Evolutionary conservation across 306 rosid genomes (phyloP).

Genomic region (Morella rubra): DNA sequence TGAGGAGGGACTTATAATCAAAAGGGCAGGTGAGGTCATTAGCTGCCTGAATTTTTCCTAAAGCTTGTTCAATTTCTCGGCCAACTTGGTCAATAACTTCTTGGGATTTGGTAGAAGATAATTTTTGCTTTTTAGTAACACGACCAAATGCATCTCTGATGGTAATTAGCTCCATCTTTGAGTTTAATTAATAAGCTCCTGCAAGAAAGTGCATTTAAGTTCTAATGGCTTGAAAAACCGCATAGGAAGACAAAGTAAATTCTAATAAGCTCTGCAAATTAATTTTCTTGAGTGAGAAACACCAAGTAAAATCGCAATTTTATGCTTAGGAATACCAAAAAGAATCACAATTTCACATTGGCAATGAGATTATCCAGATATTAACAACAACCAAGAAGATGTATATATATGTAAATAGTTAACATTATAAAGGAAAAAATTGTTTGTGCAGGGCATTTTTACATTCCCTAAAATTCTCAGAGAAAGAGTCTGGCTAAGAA

Average conservation of each 20-base stretch:
- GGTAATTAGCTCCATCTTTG: slow-evolving; percentile 71
- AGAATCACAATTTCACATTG: not conserved
- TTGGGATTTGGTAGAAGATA: slow-evolving; percentile 69
- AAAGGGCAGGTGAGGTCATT: slow-evolving; percentile 36
- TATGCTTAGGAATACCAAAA: not conserved
- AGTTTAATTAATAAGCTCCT: slow-evolving; percentile 40
- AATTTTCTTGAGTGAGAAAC: not conserved
- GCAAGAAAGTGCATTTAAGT: slow-evolving; percentile 33
- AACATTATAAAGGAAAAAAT: not conserved
- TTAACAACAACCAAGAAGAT: not conserved
- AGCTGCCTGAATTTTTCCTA: slow-evolving; percentile 53
- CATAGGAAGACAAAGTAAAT: not conserved
- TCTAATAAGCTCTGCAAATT: not conserved
- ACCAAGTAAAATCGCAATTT: not conserved
- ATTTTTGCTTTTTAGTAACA: slow-evolving; percentile 83
- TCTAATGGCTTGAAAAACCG: slow-evolving; percentile 7
- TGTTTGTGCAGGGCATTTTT: not conserved
- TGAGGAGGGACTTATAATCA: slow-evolving; percentile 57
- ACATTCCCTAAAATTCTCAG: not conserved
- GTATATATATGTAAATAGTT: not conserved
- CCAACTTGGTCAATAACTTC: slow-evolving; percentile 74
- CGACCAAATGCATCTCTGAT: slow-evolving; percentile 86
- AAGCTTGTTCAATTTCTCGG: slow-evolving; percentile 60
- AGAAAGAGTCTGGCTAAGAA: not conserved
- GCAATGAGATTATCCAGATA: not conserved